Evolutionary conservation across 768 basidiomycete species (phyloP).

Genomic region (Cyclocybe aegerita): DNA sequence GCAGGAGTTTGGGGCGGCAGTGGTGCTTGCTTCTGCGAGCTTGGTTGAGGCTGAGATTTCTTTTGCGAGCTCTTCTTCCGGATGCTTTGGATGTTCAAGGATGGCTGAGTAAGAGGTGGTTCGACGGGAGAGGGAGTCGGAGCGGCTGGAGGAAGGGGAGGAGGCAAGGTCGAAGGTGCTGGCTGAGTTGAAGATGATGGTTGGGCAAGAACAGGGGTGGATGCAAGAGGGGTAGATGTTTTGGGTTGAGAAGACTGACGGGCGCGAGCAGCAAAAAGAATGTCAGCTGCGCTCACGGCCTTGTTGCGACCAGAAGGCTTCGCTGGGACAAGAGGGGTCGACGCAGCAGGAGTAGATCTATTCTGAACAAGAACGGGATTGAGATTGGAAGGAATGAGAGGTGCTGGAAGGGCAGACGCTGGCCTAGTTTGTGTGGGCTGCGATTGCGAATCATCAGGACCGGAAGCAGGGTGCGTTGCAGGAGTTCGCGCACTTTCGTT

Average conservation of each 20-base stretch:
- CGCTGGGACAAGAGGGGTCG: too few relatives aligned
- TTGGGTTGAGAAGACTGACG: too few relatives aligned
- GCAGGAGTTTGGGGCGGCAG: too few relatives aligned
- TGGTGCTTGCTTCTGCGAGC: too few relatives aligned
- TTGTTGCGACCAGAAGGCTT: too few relatives aligned
- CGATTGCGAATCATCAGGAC: slow-evolving; percentile 1
- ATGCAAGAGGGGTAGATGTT: background rate
- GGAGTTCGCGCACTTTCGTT: background rate
- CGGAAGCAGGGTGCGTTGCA: slow-evolving; percentile 4
- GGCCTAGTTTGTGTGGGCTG: too few relatives aligned
- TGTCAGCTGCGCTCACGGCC: too few relatives aligned
- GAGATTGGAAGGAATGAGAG: too few relatives aligned
- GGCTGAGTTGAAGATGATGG: slow-evolving; percentile 2
- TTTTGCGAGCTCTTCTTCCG: background rate
- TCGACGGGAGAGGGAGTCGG: slow-evolving; percentile 3
- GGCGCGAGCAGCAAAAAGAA: too few relatives aligned
- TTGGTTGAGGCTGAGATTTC: background rate
- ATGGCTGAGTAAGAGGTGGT: background rate
- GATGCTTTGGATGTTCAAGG: background rate
- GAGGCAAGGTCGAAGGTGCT: background rate
- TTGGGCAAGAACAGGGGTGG: slow-evolving; percentile 1
- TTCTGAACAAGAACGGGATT: too few relatives aligned
- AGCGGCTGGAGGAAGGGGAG: background rate
- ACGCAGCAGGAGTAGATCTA: too few relatives aligned
- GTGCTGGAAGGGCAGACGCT: too few relatives aligned